Base-by-base conservation (phyloP, 2,329 filamentous ascomycete genomes). In the Aspergillus fischeri region DNA sequence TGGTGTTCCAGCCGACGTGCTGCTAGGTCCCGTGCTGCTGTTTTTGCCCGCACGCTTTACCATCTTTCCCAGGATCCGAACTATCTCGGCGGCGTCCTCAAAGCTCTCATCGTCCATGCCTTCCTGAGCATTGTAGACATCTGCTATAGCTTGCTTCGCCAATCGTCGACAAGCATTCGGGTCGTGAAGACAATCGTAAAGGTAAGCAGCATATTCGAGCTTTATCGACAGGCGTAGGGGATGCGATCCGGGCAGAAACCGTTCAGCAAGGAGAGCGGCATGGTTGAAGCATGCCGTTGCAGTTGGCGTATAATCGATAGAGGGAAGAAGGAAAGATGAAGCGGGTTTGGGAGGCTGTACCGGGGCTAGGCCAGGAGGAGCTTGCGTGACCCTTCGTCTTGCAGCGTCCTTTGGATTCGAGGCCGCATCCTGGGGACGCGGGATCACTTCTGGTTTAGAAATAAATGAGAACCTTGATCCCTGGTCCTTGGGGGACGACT, bases 21-120 rank as follows among this genome's bases (percentile, higher is more conserved):
- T 70, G 50, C 66, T 71, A 10, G 67, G 70, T 9, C 63, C 67
- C 1, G 67, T 69, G 58, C 71, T 75, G 51, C 71, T 73, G 5
- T 68, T 65, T 54, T 76, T 77, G 0, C 70, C 69, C 7, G 88
- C 88, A 51, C 91, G 84, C 75, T 89, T 92, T 83, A 92, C 91
- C 87, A 97, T 94, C 68, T 88, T 90, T 6, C 91, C 91, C 1
- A 97, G 75, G 0, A 94, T 87, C 1, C 89, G 88, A 8, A 97
- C 92, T 11, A 97, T 81, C 67, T 93, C 89, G 57, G 91, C 92
- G 0, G 92, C 91, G 72, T 97, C 94, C 63, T 89, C 86, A 70
- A 97, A 99, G 80, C 94, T 95, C 64, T 95, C 91, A 68, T 97
- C 92, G 58, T 95, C 91, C 86, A 97, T 93, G 21, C 90, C 91